Evolutionary conservation across 352 stramenopile genomes (phyloP).

Genomic region (Blastocystis sp.): DNA sequence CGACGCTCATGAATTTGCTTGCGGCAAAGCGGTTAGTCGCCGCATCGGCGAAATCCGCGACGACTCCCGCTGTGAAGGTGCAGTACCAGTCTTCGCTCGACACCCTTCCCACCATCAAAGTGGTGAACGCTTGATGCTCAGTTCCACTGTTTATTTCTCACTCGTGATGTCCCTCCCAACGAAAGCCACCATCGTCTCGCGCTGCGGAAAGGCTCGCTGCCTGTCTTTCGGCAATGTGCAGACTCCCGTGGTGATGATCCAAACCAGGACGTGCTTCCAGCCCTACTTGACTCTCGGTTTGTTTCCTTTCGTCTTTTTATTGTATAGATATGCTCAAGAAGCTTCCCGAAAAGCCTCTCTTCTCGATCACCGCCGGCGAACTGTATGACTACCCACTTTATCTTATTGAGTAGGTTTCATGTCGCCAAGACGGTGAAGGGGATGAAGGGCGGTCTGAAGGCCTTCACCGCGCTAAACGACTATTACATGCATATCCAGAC

Average conservation of each 20-base stretch:
- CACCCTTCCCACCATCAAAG: slow-evolving; percentile 27
- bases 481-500: slow-evolving; percentile 67
- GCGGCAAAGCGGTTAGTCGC: slow-evolving; percentile 1
- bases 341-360: slow-evolving; percentile 59
- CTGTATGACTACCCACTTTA: not conserved
- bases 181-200: slow-evolving; percentile 34
- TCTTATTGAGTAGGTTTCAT: slow-evolving; percentile 32
- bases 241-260: slow-evolving; percentile 35
- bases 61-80: slow-evolving; percentile 3
- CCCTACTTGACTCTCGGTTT: slow-evolving; percentile 67
- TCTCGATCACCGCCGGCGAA: slow-evolving; percentile 60
- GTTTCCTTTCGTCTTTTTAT: not conserved
- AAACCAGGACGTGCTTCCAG: slow-evolving; percentile 65
- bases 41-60: not conserved
- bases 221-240: slow-evolving; percentile 50
- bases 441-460: slow-evolving; percentile 28
- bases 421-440: slow-evolving; percentile 42
- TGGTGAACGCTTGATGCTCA: not conserved
- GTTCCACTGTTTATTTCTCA: slow-evolving; percentile 53
- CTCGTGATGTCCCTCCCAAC: slow-evolving; percentile 39
- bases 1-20: slow-evolving; percentile 20
- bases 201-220: slow-evolving; percentile 61
- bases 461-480: slow-evolving; percentile 43
- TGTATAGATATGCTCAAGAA: slow-evolving; percentile 58
- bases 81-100: not conserved